phyloP scores from a whole-genome alignment of 495 filamentous ascomycete species.

The Collariella sp. region DNA sequence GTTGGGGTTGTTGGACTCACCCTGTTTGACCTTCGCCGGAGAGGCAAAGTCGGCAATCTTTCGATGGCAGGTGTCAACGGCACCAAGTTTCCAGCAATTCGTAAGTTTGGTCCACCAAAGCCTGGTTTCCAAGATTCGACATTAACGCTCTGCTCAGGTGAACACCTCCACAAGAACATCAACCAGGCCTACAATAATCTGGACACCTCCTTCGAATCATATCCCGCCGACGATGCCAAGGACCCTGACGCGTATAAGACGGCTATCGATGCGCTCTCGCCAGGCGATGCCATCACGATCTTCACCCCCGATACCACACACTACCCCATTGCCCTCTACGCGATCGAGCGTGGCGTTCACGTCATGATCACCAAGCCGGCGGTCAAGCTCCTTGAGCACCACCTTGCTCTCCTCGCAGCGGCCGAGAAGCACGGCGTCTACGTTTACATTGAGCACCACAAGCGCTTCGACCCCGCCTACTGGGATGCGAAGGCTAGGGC shows the following conservation, averaged over 20 bases:
- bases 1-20: constrained; percentile 86
- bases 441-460: constrained; percentile 94
- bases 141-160: constrained; percentile 42
- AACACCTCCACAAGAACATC: constrained; percentile 86
- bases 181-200: constrained; percentile 76
- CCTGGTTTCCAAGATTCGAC: no score
- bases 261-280: constrained; percentile 75
- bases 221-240: constrained; percentile 57
- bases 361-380: constrained; percentile 95
- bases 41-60: constrained; percentile 78
- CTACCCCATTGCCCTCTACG: constrained; percentile 90
- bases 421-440: constrained; percentile 71
- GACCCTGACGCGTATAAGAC: constrained; percentile 83
- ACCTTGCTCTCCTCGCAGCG: constrained; percentile 62
- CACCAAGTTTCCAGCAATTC: constrained; percentile 81
- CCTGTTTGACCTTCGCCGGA: constrained; percentile 78
- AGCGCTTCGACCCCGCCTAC: constrained; percentile 89
- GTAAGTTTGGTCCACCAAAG: constrained; percentile 39
- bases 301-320: constrained; percentile 95
- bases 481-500: constrained; percentile 75
- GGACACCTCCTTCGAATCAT: constrained; percentile 74
- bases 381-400: constrained; percentile 71
- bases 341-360: constrained; percentile 77
- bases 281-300: constrained; percentile 87
- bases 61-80: constrained; percentile 88